Base-by-base conservation (phyloP, 2,329 filamentous ascomycete species). In the Colletotrichum brevisporum region DNA sequence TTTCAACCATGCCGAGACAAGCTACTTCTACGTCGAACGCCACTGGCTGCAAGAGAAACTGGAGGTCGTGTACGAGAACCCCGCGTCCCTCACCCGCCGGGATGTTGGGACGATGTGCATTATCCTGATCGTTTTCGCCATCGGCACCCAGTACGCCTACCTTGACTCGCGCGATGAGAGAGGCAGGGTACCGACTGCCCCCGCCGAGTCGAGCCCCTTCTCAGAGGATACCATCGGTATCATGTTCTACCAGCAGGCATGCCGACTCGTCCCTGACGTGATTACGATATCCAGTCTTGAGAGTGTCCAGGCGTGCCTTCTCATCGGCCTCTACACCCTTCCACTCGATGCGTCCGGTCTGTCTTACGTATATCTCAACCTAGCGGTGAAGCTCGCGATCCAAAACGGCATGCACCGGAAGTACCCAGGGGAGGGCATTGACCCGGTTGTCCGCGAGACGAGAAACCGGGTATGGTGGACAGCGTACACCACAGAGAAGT, bases 371-470 rank as follows among this genome's bases (percentile, higher is more conserved):
- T 89, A 89, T 71, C 80, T 88, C 54, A 86, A 86, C 6, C 75
- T 89, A 13, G 85, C 86, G 2, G 78, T 89, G 50, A 88, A 87
- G 68, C 78, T 89, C 67, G 87, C 86, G 2, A 88, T 89, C 15
- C 86, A 89, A 69, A 89, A 89, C 73, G 87, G 87, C 10, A 88
- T 89, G 86, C 87, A 89, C 71, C 80, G 87, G 56, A 84, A 80
- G 62, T 85, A 84, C 66, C 77, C 82, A 1, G 84, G 83, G 2
- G 81, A 83, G 57, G 83, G 80, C 0, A 78, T 88, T 12, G 83
- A 85, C 36, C 77, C 82, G 12, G 79, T 80, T 36, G 83, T 85
- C 69, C 79, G 85, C 15, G 86, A 89, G 78, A 84, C 82, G 3
- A 80, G 86, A 18, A 88, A 87, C 72, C 81, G 86, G 2, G 84